A percentile compares a stretch with the other conserved stretches of the same genome.
phyloP scores from a whole-genome alignment of 441 rosid genomes.

The Croton setiger region DNA sequence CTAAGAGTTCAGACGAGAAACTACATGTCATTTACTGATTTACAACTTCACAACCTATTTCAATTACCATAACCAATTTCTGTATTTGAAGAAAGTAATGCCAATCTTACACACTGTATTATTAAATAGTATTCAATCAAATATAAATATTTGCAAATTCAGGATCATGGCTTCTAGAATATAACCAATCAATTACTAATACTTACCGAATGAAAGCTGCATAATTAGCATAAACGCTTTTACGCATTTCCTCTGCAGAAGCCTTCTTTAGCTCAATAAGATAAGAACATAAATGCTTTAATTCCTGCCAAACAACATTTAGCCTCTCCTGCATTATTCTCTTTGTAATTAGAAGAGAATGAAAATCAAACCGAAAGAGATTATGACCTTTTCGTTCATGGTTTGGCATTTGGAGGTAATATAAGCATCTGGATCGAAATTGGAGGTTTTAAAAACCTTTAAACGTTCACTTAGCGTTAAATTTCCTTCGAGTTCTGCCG shows the following conservation, averaged over 20 bases:
- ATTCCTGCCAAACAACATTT: slow-evolving; percentile 49
- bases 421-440: slow-evolving; percentile 56
- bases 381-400: slow-evolving; percentile 71
- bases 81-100: too few species aligned
- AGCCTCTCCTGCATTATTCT: neutral
- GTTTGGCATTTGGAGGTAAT: slow-evolving; percentile 61
- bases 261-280: slow-evolving; percentile 82
- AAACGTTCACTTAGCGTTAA: slow-evolving; percentile 63
- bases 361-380: neutral
- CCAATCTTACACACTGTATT: too few species aligned
- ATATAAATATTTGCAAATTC: too few species aligned
- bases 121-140: too few species aligned
- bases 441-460: slow-evolving; percentile 62
- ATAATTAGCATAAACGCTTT: slow-evolving; percentile 89
- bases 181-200: neutral
- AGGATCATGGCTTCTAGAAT: too few species aligned
- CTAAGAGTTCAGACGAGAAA: too few species aligned
- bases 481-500: slow-evolving; percentile 51
- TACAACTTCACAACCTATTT: too few species aligned
- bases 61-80: too few species aligned
- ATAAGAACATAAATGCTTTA: slow-evolving; percentile 58
- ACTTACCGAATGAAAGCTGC: slow-evolving; percentile 74
- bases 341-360: neutral
- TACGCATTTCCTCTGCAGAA: slow-evolving; percentile 98
- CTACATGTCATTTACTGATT: too few species aligned